A percentile compares a stretch with the other conserved stretches of the same genome.
Conservation (phyloP, 2,329 filamentous ascomycete genomes). For the Lomentospora prolificans region DNA sequence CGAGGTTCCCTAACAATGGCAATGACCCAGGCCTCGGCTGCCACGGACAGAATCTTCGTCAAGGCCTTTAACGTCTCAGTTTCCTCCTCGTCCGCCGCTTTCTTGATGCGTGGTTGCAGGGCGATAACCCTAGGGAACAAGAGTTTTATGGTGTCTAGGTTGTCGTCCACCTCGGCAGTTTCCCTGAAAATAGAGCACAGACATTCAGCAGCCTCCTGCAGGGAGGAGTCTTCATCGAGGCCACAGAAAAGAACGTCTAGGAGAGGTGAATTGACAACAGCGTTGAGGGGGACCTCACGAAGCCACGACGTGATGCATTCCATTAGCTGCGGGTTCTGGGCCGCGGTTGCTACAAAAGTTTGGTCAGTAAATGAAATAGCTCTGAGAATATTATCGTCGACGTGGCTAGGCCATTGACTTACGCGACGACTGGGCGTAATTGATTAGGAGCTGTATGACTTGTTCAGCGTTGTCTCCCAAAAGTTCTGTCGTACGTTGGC, state of each 20-base stretch:
- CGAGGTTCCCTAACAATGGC: slow-evolving; percentile 75
- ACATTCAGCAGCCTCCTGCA: slow-evolving; percentile 84
- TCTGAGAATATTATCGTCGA: too few species aligned
- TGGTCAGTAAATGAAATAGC: too few species aligned
- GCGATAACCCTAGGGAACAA: slow-evolving; percentile 74
- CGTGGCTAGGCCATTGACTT: too few species aligned
- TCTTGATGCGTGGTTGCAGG: slow-evolving; percentile 65
- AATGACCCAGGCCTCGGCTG: slow-evolving; percentile 89
- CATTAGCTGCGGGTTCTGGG: slow-evolving; percentile 80
- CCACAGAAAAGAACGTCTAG: slow-evolving; percentile 73
- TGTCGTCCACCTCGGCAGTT: slow-evolving; percentile 89
- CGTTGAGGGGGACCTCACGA: slow-evolving; percentile 75
- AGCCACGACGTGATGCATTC: slow-evolving; percentile 97
- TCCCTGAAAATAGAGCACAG: slow-evolving; percentile 86
- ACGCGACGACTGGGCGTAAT: slow-evolving; percentile 89
- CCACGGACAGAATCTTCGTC: slow-evolving; percentile 84
- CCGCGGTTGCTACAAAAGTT: slow-evolving; percentile 51
- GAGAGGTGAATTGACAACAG: slow-evolving; percentile 77
- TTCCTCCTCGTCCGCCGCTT: slow-evolving; percentile 72
- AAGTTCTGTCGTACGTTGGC: slow-evolving; percentile 74
- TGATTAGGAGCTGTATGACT: slow-evolving; percentile 77
- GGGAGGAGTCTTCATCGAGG: slow-evolving; percentile 64
- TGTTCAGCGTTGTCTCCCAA: slow-evolving; percentile 82
- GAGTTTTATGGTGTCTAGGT: slow-evolving; percentile 66
- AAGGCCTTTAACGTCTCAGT: slow-evolving; percentile 77